These are phyloP conservation scores for Aphanomyces stellatus DNA, from an alignment of 352 stramenopile species.

Conservation along the genomic window DNA sequence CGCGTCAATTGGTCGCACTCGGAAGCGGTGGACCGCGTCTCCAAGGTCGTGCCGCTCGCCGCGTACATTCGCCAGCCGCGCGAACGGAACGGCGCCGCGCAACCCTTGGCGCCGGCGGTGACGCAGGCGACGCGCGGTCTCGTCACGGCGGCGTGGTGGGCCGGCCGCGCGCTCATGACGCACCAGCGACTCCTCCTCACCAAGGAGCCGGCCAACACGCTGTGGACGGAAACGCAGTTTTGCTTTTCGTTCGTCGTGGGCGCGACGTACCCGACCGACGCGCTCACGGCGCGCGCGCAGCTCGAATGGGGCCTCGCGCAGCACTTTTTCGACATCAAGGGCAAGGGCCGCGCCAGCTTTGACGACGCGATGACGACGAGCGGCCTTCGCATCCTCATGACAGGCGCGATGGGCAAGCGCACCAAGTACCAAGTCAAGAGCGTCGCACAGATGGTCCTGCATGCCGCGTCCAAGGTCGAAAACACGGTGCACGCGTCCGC, in stretches of 20 bases:
- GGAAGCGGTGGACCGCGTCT: constrained; percentile 11
- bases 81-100: background rate
- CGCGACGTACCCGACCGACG: constrained; percentile 22
- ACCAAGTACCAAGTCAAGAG: constrained; percentile 94
- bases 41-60: constrained; percentile 3
- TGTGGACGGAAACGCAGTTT: constrained; percentile 70
- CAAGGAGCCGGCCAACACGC: constrained; percentile 54
- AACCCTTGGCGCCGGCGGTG: background rate
- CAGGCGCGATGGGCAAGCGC: constrained; percentile 87
- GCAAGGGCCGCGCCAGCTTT: constrained; percentile 87
- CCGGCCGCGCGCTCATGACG: constrained; percentile 54
- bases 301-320: constrained; percentile 92
- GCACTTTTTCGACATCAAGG: constrained; percentile 88
- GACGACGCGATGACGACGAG: constrained; percentile 70
- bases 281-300: constrained; percentile 59
- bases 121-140: background rate
- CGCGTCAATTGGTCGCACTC: constrained; percentile 49
- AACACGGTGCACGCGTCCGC: constrained; percentile 32
- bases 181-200: constrained; percentile 61
- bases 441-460: constrained; percentile 83
- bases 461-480: constrained; percentile 44
- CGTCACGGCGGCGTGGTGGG: constrained; percentile 59
- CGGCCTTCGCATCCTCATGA: constrained; percentile 82
- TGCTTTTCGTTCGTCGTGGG: constrained; percentile 17
- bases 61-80: constrained; percentile 2